A percentile compares a stretch with the other conserved stretches of the same genome.
Conservation (phyloP, 345 rosid genomes). For the Camelina laxa region DNA sequence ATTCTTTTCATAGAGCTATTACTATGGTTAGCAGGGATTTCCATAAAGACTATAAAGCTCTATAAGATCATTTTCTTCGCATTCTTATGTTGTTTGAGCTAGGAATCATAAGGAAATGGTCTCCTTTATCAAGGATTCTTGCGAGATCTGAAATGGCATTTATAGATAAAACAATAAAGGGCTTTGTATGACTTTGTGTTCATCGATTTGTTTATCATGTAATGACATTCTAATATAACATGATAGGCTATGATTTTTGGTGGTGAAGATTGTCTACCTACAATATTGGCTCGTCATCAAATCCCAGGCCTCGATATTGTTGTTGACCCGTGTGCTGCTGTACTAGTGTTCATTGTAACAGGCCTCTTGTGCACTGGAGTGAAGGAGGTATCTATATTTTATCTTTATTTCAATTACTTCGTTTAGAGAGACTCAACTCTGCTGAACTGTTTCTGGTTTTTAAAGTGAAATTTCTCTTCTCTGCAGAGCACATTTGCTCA, state of each 20-base stretch:
- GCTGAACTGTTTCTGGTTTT: not conserved
- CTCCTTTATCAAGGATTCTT: not conserved
- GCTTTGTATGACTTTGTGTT: not conserved
- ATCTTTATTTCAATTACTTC: not conserved
- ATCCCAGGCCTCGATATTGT: slow-evolving; percentile 83
- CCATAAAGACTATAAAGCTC: not conserved
- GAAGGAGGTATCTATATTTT: slow-evolving; percentile 73
- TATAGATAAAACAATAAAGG: not conserved
- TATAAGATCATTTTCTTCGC: not conserved
- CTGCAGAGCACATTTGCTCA: slow-evolving; percentile 88
- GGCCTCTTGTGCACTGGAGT: slow-evolving; percentile 92
- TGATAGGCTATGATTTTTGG: slow-evolving; percentile 87
- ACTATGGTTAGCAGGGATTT: not conserved
- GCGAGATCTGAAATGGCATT: not conserved
- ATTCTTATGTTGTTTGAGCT: not conserved
- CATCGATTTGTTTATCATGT: not conserved
- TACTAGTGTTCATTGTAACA: slow-evolving; percentile 75
- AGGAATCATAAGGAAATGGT: too few relatives aligned
- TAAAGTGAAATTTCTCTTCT: not conserved
- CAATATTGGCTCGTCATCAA: slow-evolving; percentile 72
- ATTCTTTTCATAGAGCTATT: not conserved
- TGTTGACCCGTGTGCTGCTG: slow-evolving; percentile 92
- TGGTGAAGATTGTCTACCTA: slow-evolving; percentile 73
- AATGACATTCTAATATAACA: not conserved
- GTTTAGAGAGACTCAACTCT: not conserved